Conservation (phyloP, 495 filamentous ascomycete genomes). For the Aspergillus saccharolyticus region DNA sequence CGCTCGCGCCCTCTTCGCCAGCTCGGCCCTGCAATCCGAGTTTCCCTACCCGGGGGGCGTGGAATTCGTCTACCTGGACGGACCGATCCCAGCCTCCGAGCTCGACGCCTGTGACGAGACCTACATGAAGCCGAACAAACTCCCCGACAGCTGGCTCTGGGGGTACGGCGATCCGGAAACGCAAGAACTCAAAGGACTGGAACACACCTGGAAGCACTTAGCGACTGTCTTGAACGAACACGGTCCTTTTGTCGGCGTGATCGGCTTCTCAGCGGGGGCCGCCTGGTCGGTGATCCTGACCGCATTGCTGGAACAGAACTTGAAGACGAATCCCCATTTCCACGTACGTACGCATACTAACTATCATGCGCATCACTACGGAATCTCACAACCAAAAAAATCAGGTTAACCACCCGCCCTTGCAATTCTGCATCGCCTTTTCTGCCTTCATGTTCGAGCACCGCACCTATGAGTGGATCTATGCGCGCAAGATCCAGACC, state of each 20-base stretch:
- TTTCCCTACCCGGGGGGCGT: background rate
- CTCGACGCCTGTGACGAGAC: background rate
- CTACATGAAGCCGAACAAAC: background rate
- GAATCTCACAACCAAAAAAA: too few relatives aligned
- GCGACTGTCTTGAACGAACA: background rate
- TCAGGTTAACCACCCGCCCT: slow-evolving; percentile 2
- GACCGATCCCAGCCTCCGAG: background rate
- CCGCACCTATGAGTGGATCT: background rate
- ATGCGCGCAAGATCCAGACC: background rate
- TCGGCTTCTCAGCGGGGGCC: slow-evolving; percentile 1
- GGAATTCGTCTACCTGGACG: slow-evolving; percentile 2
- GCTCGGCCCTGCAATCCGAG: background rate
- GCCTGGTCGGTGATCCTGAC: background rate
- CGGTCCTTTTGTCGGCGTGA: background rate
- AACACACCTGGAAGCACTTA: background rate
- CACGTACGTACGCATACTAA: background rate
- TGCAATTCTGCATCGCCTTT: slow-evolving; percentile 1
- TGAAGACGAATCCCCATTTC: background rate
- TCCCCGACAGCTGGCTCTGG: background rate
- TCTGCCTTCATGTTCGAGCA: background rate
- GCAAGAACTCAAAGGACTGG: background rate
- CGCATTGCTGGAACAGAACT: background rate
- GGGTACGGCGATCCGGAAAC: background rate
- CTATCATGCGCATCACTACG: background rate
- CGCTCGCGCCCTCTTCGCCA: background rate